Evolutionary conservation across 805 yeast genomes (phyloP), one percentile per base, ranked within the genome.

Genomic region (Yamadazyma paraphyllophila): DNA sequence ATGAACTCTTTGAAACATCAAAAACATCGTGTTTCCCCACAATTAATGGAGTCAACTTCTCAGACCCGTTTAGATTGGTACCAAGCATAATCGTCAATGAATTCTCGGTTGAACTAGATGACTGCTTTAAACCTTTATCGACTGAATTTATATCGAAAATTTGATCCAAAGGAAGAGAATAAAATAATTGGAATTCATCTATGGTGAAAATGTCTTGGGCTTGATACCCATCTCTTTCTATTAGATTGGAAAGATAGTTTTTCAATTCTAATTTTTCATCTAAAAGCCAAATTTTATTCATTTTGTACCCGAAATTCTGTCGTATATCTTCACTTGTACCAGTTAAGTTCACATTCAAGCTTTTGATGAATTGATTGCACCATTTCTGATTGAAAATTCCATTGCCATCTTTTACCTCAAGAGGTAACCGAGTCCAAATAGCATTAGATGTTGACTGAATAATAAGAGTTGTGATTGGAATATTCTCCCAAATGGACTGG

Each of bases 321-420:
- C 62, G n/a, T 8, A 73, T 57, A 46, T 78, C 81, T 13, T 63
- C 63, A 27, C 68, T 73, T 16, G 74, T 57, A 9, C 78, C 78
- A 7, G 67, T 60, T n/a, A 80, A 59, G 52, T 77, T 74, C 26
- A 81, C 71, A 50, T 79, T 78, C 56, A 80, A 71, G 54, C 75
- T 47, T 68, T 67, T 57, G 62, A 66, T 55, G 60, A 77, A 70
- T 59, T 75, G 60, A 60, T 64, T 66, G 52, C 82, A 74, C 88
- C 88, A 82, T 51, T 81, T 80, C 49, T 78, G 80, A 36, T 76
- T 74, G 54, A 82, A 82, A n/a, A 80, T 73, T 4, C 87, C 87
- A 50, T 75, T 79, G 0, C 87, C 87, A 48, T 80, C 84, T 53
- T 79, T 77, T 46, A 71, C 70, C 15, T 67, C 64, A 0, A 70